Conservation (phyloP, 768 basidiomycete species). For the Lactifluus pinguis region DNA sequence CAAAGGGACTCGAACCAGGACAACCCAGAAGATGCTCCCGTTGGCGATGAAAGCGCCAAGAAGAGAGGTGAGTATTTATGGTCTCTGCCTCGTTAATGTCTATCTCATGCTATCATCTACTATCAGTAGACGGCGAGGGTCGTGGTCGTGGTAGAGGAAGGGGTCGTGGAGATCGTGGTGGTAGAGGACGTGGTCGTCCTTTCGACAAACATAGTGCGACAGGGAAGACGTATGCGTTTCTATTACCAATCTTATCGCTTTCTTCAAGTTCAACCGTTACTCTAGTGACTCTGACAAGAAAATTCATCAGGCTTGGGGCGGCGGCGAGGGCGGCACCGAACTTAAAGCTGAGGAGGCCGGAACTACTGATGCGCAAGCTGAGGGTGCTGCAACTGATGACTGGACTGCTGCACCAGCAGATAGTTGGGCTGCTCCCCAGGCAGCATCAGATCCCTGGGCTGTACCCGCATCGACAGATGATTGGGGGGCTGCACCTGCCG, state of each 20-base stretch:
- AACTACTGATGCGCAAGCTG: conserved; percentile 55
- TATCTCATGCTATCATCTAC: background rate
- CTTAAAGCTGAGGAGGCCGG: conserved; percentile 74
- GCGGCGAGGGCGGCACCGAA: conserved; percentile 79
- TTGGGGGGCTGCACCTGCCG: conserved; percentile 27
- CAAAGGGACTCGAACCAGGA: conserved; percentile 33
- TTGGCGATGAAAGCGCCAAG: conserved; percentile 27
- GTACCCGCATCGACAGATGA: conserved; percentile 21
- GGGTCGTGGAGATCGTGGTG: conserved; percentile 44
- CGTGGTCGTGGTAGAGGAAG: conserved; percentile 39
- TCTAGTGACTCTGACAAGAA: conserved; percentile 90
- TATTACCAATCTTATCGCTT: background rate
- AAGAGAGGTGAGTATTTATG: conserved; percentile 25
- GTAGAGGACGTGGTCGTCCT: conserved; percentile 58
- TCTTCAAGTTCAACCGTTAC: conserved; percentile 3
- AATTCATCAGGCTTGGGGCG: conserved; percentile 91
- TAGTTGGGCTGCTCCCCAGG: conserved; percentile 29
- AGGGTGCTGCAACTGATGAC: conserved; percentile 29
- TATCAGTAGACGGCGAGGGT: conserved; percentile 35
- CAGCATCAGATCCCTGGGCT: conserved; percentile 31
- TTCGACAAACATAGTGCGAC: conserved; percentile 85
- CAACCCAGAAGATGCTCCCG: conserved; percentile 30
- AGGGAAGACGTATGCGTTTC: conserved; percentile 59
- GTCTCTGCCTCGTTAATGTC: background rate
- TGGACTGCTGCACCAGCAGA: conserved; percentile 29